Evolutionary conservation across 805 yeast species (phyloP).

Genomic region (Candida fluviatilis): DNA sequence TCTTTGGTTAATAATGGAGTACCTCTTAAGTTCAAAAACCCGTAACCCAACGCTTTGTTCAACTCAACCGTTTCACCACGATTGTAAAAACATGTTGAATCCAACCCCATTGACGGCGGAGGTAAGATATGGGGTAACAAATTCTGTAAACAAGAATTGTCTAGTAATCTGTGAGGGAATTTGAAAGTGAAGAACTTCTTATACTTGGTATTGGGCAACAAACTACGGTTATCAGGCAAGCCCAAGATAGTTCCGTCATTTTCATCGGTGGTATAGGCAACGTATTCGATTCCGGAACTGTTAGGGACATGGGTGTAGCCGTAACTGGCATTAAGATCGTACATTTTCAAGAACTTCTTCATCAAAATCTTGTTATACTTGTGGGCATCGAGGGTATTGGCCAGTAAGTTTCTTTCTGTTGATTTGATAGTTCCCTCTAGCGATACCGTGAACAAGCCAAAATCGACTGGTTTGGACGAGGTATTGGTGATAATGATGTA

Average conservation of each 20-base stretch:
- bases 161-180: conserved; percentile 51
- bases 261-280: conserved; percentile 39
- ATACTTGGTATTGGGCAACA: conserved; percentile 47
- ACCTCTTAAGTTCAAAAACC: conserved; percentile 45
- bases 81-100: conserved; percentile 31
- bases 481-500: conserved; percentile 46
- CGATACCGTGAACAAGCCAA: conserved; percentile 44
- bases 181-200: conserved; percentile 58
- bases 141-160: conserved; percentile 47
- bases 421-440: conserved; percentile 44
- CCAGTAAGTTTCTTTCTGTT: conserved; percentile 17
- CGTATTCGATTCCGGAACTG: conserved; percentile 46
- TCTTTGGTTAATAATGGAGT: conserved; percentile 52
- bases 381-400: conserved; percentile 9
- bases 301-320: conserved; percentile 47
- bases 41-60: conserved; percentile 50
- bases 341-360: conserved; percentile 56
- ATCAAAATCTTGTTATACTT: conserved; percentile 29
- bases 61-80: conserved; percentile 31
- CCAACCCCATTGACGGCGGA: conserved; percentile 42
- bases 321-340: conserved; percentile 56
- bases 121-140: conserved; percentile 35
- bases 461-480: conserved; percentile 39
- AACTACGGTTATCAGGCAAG: conserved; percentile 43
- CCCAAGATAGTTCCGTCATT: conserved; percentile 48